Percentiles rank a stretch among this genome's conserved stretches.
Evolutionary conservation across 805 yeast species (phyloP).

Genomic region (Pichia thaimueangensis): DNA sequence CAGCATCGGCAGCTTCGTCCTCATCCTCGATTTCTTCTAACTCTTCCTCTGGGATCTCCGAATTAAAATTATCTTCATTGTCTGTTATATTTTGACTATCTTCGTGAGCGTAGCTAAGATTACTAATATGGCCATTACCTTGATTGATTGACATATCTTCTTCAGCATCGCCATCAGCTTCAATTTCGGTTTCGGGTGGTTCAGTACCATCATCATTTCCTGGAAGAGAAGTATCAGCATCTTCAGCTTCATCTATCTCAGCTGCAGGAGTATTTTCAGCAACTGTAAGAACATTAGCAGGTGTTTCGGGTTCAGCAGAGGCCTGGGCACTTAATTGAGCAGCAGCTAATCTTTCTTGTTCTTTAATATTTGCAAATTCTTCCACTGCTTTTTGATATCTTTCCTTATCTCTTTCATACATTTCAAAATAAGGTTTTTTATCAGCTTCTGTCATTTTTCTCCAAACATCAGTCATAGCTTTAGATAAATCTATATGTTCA

Average conservation of each 20-base stretch:
- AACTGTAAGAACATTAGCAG: background rate
- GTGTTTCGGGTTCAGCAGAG: slow-evolving; percentile 6
- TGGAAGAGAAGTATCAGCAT: background rate
- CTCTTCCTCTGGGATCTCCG: background rate
- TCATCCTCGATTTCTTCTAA: slow-evolving; percentile 5
- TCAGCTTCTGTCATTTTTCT: slow-evolving; percentile 62
- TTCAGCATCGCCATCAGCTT: background rate
- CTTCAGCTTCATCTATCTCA: slow-evolving; percentile 3
- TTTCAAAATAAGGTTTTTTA: slow-evolving; percentile 63
- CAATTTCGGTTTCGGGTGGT: slow-evolving; percentile 1
- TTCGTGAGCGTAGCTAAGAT: background rate
- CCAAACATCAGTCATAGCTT: slow-evolving; percentile 83
- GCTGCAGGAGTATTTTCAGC: slow-evolving; percentile 1
- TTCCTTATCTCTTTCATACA: slow-evolving; percentile 71
- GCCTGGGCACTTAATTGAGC: slow-evolving; percentile 1
- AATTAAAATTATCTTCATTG: background rate
- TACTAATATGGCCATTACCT: background rate
- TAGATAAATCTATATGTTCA: slow-evolving; percentile 58
- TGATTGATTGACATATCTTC: background rate
- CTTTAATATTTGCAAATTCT: slow-evolving; percentile 29
- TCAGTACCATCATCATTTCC: background rate
- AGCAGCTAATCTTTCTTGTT: slow-evolving; percentile 15
- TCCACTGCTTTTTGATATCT: slow-evolving; percentile 72
- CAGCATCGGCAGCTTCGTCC: slow-evolving; percentile 8
- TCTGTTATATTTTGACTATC: background rate